These are phyloP conservation scores for Begonia fuchsioides DNA, from an alignment of 306 rosid genomes.

Conservation along the genomic window DNA sequence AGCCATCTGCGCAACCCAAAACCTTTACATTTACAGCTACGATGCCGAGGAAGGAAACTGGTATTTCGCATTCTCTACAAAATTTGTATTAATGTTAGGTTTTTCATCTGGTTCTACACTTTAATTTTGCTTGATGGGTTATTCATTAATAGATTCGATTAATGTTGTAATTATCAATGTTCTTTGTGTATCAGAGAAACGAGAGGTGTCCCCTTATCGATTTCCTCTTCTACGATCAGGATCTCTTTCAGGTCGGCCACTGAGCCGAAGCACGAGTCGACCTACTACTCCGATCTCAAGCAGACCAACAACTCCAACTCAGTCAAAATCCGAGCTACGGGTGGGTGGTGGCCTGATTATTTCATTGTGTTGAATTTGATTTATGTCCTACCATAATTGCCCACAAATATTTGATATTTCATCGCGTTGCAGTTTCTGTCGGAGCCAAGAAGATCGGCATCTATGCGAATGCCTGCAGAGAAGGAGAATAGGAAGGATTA, in stretches of 20 bases:
- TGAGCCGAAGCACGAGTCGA: slow-evolving; percentile 54
- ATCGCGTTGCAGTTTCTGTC: slow-evolving; percentile 52
- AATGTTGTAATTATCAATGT: slow-evolving; percentile 1
- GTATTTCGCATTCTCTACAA: slow-evolving; percentile 12
- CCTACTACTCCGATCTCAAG: slow-evolving; percentile 68
- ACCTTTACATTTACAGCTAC: slow-evolving; percentile 63
- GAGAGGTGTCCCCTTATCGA: slow-evolving; percentile 77
- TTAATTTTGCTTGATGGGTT: neutral
- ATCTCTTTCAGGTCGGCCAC: slow-evolving; percentile 62
- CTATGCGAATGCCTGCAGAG: slow-evolving; percentile 80
- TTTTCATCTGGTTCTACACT: neutral
- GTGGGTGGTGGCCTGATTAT: too few species aligned
- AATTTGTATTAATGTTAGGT: neutral
- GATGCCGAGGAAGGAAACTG: slow-evolving; percentile 59
- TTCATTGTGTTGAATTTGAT: too few species aligned
- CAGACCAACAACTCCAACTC: slow-evolving; percentile 80
- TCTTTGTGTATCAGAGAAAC: slow-evolving; percentile 39
- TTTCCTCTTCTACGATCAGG: slow-evolving; percentile 91
- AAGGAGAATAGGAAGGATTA: slow-evolving; percentile 45
- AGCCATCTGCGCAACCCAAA: slow-evolving; percentile 35
- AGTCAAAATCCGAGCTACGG: slow-evolving; percentile 22
- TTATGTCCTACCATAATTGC: too few species aligned
- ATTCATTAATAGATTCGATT: too few species aligned
- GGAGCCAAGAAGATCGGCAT: slow-evolving; percentile 83
- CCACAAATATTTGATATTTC: too few species aligned